These are phyloP conservation scores for Rhodomyrtus tomentosa DNA, from an alignment of 345 rosid species.

Conservation along the genomic window DNA sequence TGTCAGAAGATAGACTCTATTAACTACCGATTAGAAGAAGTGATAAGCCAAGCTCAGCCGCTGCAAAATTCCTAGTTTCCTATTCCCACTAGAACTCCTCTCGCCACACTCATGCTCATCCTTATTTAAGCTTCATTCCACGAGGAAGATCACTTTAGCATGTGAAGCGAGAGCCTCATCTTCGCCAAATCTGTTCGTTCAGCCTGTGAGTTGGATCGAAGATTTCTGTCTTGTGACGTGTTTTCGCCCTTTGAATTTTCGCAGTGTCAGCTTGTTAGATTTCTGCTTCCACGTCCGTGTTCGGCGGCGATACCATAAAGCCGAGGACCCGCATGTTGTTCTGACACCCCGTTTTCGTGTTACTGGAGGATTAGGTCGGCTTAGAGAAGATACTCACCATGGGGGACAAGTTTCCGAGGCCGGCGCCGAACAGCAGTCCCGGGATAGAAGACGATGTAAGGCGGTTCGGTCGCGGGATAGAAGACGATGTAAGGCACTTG, in stretches of 20 bases:
- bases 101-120: neutral
- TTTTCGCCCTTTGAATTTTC: neutral
- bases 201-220: neutral
- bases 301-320: neutral
- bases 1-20: neutral
- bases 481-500: neutral
- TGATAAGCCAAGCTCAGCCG: neutral
- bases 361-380: neutral
- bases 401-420: neutral
- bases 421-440: accelerated
- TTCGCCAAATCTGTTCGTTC: neutral
- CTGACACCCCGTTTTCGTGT: neutral
- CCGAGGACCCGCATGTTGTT: neutral
- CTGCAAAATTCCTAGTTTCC: neutral
- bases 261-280: neutral
- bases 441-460: neutral
- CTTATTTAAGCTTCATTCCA: neutral
- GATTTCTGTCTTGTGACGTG: neutral
- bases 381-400: neutral
- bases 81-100: neutral
- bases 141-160: neutral
- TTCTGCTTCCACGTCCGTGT: neutral
- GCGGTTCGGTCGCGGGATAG: neutral
- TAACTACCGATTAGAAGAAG: neutral
- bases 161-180: neutral